These are phyloP conservation scores for Picocystis sp. DNA, from an alignment of 163 green algal species.

Conservation along the genomic window DNA sequence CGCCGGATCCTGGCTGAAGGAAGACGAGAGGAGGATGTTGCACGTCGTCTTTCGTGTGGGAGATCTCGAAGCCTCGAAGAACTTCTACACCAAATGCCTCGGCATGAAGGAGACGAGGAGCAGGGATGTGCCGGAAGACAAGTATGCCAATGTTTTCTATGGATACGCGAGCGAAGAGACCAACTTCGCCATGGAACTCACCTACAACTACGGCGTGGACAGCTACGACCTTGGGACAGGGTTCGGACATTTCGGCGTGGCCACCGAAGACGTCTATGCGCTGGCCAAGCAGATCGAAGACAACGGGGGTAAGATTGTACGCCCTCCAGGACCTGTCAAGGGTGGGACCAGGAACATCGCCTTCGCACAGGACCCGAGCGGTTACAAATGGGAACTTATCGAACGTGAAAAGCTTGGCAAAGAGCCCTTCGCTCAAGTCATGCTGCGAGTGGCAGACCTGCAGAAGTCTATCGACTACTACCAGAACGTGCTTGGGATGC, in stretches of 20 bases:
- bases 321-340: conserved; percentile 77
- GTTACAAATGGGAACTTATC: conserved; percentile 80
- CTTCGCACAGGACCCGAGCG: conserved; percentile 73
- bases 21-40: conserved; percentile 39
- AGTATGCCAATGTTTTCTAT: neutral
- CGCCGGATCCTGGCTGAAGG: conserved; percentile 3
- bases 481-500: conserved; percentile 33
- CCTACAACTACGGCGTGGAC: conserved; percentile 25
- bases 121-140: conserved; percentile 41
- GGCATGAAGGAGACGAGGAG: conserved; percentile 54
- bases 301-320: conserved; percentile 44
- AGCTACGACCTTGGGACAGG: conserved; percentile 55
- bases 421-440: conserved; percentile 68
- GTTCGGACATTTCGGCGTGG: conserved; percentile 81
- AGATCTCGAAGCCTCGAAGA: conserved; percentile 36
- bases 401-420: conserved; percentile 26
- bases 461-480: conserved; percentile 53
- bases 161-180: conserved; percentile 22
- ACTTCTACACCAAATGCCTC: conserved; percentile 51
- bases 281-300: conserved; percentile 38
- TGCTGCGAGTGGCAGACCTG: conserved; percentile 64
- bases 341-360: conserved; percentile 70
- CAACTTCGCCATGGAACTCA: conserved; percentile 4
- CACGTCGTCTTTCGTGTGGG: conserved; percentile 44
- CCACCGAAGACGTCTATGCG: conserved; percentile 48